A percentile compares a stretch with the other conserved stretches of the same genome.
Evolutionary conservation across 106 monocot genomes (phyloP).

Genomic region (Gastrodia elata): DNA sequence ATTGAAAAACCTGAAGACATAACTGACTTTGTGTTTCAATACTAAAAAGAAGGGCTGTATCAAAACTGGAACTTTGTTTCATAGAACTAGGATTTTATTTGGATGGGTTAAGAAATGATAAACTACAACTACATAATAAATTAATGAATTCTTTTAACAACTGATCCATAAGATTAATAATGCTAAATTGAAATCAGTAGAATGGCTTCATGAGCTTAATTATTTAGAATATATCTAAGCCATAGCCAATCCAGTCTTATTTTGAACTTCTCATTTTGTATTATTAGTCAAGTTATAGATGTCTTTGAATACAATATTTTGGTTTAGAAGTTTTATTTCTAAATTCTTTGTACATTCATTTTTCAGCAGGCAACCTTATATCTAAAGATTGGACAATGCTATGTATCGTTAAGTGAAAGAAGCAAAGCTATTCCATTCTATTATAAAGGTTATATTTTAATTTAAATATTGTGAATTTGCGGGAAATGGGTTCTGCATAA

Average conservation of each 20-base stretch:
- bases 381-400: constrained; percentile 79
- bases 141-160: too few species aligned
- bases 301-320: not conserved
- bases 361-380: constrained; percentile 44
- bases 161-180: too few species aligned
- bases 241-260: not conserved
- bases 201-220: too few species aligned
- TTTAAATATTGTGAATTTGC: not conserved
- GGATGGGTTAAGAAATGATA: too few species aligned
- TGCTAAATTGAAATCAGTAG: too few species aligned
- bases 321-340: not conserved
- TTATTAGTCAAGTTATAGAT: not conserved
- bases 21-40: too few species aligned
- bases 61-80: too few species aligned
- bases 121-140: too few species aligned
- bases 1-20: too few species aligned
- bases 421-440: constrained; percentile 65
- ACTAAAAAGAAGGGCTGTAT: too few species aligned
- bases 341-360: not conserved
- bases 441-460: constrained; percentile 61
- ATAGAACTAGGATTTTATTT: too few species aligned
- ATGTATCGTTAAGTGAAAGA: constrained; percentile 42
- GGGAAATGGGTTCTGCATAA: not conserved
- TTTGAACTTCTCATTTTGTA: not conserved
- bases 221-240: too few species aligned